Percentiles rank a stretch among this genome's conserved stretches.
These are phyloP conservation scores for Odontarrhena argentea DNA, from an alignment of 345 rosid genomes.

Conservation along the genomic window DNA sequence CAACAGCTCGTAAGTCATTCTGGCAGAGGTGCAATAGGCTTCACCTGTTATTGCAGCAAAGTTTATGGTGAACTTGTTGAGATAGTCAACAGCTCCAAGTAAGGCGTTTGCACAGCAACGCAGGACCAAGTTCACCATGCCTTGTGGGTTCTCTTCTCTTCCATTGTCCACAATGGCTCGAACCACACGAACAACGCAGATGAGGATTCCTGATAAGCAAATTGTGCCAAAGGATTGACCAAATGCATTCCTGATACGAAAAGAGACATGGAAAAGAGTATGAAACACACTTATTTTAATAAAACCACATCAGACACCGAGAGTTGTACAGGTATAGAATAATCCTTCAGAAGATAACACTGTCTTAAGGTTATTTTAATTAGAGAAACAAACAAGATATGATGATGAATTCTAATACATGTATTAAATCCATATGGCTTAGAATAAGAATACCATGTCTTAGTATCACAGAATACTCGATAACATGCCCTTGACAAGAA, in stretches of 20 bases:
- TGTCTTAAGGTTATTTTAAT: background rate
- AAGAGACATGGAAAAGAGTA: background rate
- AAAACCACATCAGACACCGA: slow-evolving; percentile 2
- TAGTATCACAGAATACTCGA: background rate
- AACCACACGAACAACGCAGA: slow-evolving; percentile 67
- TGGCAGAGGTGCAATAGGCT: slow-evolving; percentile 82
- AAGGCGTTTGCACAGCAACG: slow-evolving; percentile 67
- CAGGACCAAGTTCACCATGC: slow-evolving; percentile 62
- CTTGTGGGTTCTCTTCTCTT: slow-evolving; percentile 67
- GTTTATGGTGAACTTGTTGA: slow-evolving; percentile 92
- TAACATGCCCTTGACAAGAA: slow-evolving; percentile 3
- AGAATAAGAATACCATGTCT: slow-evolving; percentile 7
- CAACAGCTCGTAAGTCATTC: slow-evolving; percentile 87
- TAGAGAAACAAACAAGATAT: background rate
- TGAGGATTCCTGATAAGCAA: slow-evolving; percentile 86
- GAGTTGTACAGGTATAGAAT: background rate
- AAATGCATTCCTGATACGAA: slow-evolving; percentile 72
- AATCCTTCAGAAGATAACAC: background rate
- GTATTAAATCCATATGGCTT: background rate
- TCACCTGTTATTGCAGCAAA: slow-evolving; percentile 94
- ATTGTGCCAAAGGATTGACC: slow-evolving; percentile 87
- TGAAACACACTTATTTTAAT: background rate
- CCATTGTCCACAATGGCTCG: slow-evolving; percentile 83
- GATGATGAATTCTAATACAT: background rate
- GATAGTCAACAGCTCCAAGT: slow-evolving; percentile 66